Percentiles rank a stretch among this genome's conserved stretches.
Evolutionary conservation across 306 rosid genomes (phyloP).

Genomic region (Begonia masoniana): DNA sequence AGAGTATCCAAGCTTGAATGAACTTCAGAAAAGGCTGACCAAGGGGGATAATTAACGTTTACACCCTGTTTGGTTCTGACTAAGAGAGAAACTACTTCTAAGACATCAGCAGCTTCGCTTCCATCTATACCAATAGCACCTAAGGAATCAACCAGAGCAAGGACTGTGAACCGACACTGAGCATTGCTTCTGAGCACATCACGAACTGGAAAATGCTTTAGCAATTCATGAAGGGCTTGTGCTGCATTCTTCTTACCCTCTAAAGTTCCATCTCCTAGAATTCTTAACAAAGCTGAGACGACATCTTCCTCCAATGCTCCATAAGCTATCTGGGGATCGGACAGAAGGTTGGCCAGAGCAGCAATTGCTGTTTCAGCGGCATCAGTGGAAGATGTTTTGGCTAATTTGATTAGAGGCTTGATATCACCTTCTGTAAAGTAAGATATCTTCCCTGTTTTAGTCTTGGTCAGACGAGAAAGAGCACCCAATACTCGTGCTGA

Average conservation of each 20-base stretch:
- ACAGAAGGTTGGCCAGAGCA: slow-evolving; percentile 90
- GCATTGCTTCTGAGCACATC: slow-evolving; percentile 60
- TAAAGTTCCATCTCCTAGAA: slow-evolving; percentile 69
- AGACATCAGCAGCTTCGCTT: slow-evolving; percentile 61
- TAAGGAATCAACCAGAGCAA: slow-evolving; percentile 70
- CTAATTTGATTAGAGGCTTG: slow-evolving; percentile 71
- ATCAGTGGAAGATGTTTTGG: slow-evolving; percentile 78
- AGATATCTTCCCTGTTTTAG: slow-evolving; percentile 44
- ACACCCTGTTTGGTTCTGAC: slow-evolving; percentile 57
- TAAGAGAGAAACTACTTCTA: slow-evolving; percentile 69
- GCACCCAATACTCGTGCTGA: slow-evolving; percentile 90
- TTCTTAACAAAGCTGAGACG: slow-evolving; percentile 72
- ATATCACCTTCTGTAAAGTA: slow-evolving; percentile 72
- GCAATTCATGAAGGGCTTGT: slow-evolving; percentile 71
- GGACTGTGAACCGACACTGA: slow-evolving; percentile 57
- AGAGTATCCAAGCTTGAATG: slow-evolving; percentile 66
- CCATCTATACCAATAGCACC: slow-evolving; percentile 48
- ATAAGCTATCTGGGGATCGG: slow-evolving; percentile 64
- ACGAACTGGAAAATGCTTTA: slow-evolving; percentile 67
- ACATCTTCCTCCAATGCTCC: slow-evolving; percentile 71
- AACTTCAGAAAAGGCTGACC: slow-evolving; percentile 56
- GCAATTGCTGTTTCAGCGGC: slow-evolving; percentile 91
- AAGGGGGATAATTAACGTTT: slow-evolving; percentile 37
- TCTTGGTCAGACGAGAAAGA: slow-evolving; percentile 66
- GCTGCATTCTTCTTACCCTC: slow-evolving; percentile 86